Evolutionary conservation across 352 stramenopile genomes (phyloP), one percentile per base, ranked within the genome.

Genomic region (Phytophthora macrochlamydospora): DNA sequence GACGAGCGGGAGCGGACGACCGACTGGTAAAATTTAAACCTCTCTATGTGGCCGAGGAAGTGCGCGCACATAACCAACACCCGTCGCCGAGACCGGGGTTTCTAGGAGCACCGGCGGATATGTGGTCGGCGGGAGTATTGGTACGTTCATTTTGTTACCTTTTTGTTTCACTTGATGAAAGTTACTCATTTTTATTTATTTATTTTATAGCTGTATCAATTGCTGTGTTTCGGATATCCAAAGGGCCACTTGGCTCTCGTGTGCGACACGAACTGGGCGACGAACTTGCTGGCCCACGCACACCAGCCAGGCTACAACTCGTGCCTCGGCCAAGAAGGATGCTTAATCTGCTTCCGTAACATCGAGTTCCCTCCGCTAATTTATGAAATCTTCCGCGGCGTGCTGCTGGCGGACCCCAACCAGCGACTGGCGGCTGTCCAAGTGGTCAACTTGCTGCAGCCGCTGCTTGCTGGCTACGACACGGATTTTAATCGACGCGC

Each of bases 11-110:
- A 43, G 64, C 72, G 0, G 66, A 76, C 45, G 77, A 88, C 44
- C 70, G 76, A 13, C 62, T 91, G 3, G 75, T 93, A 68, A 93
- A 93, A 71, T 93, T 90, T 59, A 93, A 93, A 56, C 83, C 85
- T 31, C 69, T 91, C 0, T 93, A 91, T 59, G 85, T 90, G 9
- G 78, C 85, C 5, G 73, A 79, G 11, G 85, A 93, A 65, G 85
- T 93, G 51, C 81, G 82, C 14, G 58, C 63, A 24, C 83, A 93
- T 59, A 91, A 92, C 49, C 72, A 79, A 18, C 70, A 81, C n/a
- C 33, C 65, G n/a, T 60, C 75, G 3, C 85, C 83, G 7, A 77
- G 83, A 4, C 79, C 83, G 0, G 79, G 83, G 11, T 93, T 93
- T 56, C 61, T 85, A 4, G 85, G 85, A n/a, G 79, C 81, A 2